phyloP scores from a whole-genome alignment of 768 basidiomycete species.

The Asterophora lycoperdoides region DNA sequence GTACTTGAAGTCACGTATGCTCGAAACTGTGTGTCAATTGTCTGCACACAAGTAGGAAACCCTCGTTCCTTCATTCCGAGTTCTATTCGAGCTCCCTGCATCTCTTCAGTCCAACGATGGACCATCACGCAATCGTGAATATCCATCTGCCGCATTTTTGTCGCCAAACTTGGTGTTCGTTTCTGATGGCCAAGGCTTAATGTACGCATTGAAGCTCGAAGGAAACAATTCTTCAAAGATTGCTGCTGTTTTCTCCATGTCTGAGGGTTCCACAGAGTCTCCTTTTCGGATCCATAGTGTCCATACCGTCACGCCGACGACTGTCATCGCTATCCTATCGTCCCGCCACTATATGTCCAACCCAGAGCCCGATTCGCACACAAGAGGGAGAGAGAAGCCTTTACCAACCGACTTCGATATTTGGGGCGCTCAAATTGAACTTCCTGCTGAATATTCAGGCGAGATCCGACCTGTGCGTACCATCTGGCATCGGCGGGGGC shows the following conservation, averaged over 20 bases:
- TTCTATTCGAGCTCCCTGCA: constrained; percentile 57
- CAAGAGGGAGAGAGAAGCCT: constrained; percentile 23
- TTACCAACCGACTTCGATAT: constrained; percentile 52
- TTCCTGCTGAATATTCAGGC: constrained; percentile 34
- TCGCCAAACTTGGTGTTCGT: constrained; percentile 46
- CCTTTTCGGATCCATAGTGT: constrained; percentile 29
- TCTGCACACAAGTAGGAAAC: constrained; percentile 43
- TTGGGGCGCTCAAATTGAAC: constrained; percentile 53
- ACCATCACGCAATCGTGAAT: constrained; percentile 53
- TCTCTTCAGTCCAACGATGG: constrained; percentile 40
- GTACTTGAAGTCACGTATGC: constrained; percentile 20
- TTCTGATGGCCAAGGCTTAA: constrained; percentile 65
- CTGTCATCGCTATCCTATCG: constrained; percentile 50
- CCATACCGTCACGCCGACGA: constrained; percentile 30
- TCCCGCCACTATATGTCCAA: constrained; percentile 43
- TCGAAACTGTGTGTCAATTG: constrained; percentile 6
- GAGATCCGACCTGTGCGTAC: constrained; percentile 42
- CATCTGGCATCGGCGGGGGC: constrained; percentile 66
- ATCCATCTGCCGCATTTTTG: constrained; percentile 66
- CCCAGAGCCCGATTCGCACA: constrained; percentile 15
- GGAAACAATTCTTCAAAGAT: constrained; percentile 36
- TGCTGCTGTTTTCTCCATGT: constrained; percentile 51
- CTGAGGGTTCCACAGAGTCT: constrained; percentile 33
- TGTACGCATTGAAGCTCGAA: constrained; percentile 55
- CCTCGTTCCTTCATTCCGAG: constrained; percentile 46